These are phyloP conservation scores for Trichoderma sp. DNA, from an alignment of 2,329 filamentous ascomycete species.

Conservation along the genomic window DNA sequence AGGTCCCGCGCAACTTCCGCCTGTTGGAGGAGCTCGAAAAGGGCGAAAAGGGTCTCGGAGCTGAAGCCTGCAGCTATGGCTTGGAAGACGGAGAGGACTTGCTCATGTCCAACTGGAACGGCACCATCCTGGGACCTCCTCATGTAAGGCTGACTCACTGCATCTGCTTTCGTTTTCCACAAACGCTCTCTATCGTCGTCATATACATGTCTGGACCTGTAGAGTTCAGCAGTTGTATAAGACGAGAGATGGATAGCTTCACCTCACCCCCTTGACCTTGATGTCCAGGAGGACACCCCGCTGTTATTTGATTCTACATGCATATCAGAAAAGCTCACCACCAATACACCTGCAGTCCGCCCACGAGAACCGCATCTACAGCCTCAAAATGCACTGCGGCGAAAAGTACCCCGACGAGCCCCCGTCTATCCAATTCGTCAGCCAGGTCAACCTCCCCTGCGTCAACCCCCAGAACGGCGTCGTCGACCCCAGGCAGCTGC, in stretches of 20 bases:
- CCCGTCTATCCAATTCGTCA: conserved; percentile 88
- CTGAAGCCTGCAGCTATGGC: conserved; percentile 96
- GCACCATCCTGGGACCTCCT: conserved; percentile 93
- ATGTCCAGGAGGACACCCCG: background rate
- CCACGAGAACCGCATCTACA: conserved; percentile 99
- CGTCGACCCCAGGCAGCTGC: conserved; percentile 81
- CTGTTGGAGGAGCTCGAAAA: conserved; percentile 97
- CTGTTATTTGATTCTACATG: background rate
- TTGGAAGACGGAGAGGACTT: conserved; percentile 92
- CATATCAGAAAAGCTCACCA: background rate
- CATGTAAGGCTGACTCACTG: conserved; percentile 58
- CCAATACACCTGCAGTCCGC: conserved; percentile 62
- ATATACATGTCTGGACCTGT: background rate
- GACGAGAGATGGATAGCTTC: background rate
- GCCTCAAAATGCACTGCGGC: conserved; percentile 93
- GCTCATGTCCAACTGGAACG: conserved; percentile 98
- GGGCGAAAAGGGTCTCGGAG: conserved; percentile 94
- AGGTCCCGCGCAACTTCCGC: conserved; percentile 93
- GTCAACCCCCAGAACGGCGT: conserved; percentile 77
- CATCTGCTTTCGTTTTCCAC: background rate
- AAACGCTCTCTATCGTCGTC: background rate
- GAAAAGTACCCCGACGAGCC: conserved; percentile 84
- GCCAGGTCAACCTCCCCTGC: conserved; percentile 93
- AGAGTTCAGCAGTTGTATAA: background rate
- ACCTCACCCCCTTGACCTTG: background rate